A percentile compares a stretch with the other conserved stretches of the same genome.
These are phyloP conservation scores for Aegilops longissima DNA, from an alignment of 176 grass and related monocot genomes.

Conservation along the genomic window DNA sequence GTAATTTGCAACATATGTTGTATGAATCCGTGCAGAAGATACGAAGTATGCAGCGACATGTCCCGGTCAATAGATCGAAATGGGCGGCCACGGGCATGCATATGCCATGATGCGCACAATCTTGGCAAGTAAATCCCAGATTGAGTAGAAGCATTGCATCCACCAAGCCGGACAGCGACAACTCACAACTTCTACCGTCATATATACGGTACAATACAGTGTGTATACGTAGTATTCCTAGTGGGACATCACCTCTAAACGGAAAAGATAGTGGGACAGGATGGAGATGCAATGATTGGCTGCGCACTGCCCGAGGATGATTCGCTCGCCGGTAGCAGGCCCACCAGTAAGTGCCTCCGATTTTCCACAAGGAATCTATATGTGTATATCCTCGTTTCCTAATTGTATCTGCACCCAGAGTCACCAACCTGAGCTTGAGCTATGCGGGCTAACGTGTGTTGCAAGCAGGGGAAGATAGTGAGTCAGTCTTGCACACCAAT, in stretches of 20 bases:
- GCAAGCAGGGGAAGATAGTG: conserved; percentile 15
- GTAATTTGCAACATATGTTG: not conserved
- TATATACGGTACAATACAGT: no score
- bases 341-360: not conserved
- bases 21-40: not conserved
- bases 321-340: not conserved
- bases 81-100: not conserved
- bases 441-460: conserved; percentile 6
- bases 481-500: conserved; percentile 44
- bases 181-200: not conserved
- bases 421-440: not conserved
- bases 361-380: not conserved
- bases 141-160: conserved; percentile 27
- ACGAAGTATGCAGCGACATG: not conserved
- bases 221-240: no score
- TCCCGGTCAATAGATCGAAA: not conserved
- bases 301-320: conserved; percentile 1
- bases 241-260: no score
- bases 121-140: conserved; percentile 12
- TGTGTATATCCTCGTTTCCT: not conserved
- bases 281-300: not conserved
- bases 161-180: conserved; percentile 13
- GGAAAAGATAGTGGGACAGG: no score
- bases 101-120: conserved; percentile 10
- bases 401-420: no score